phyloP scores from a whole-genome alignment of 1,284 basidiomycete genomes.

The Trametes polyzona region DNA sequence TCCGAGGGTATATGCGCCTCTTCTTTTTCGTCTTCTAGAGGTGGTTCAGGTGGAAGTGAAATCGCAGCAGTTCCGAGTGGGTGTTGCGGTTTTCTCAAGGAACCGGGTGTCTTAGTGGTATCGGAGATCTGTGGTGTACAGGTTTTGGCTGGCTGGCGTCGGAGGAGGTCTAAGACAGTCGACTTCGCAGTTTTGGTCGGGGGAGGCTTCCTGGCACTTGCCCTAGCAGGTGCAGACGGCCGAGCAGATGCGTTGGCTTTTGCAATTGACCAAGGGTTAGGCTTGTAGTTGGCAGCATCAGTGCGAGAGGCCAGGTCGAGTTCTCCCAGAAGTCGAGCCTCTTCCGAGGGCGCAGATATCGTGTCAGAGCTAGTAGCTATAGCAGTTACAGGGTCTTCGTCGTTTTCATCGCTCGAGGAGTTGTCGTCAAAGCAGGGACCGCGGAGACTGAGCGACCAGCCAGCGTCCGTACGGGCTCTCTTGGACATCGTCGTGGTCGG shows the following conservation, averaged over 20 bases:
- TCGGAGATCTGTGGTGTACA: neutral
- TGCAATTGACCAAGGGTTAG: constrained; percentile 78
- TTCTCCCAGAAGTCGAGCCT: constrained; percentile 47
- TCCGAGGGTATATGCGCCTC: constrained; percentile 25
- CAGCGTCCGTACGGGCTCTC: constrained; percentile 1
- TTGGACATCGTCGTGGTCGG: constrained; percentile 4
- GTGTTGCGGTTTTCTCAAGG: no score
- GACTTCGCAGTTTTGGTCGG: constrained; percentile 21
- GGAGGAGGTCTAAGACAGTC: constrained; percentile 32
- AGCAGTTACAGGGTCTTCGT: constrained; percentile 1
- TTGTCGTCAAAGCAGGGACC: constrained; percentile 8
- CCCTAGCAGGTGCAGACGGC: constrained; percentile 7
- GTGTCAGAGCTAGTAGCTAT: neutral
- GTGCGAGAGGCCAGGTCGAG: constrained; percentile 61
- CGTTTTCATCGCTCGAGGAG: constrained; percentile 22
- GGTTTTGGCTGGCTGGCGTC: constrained; percentile 23
- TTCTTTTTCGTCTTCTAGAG: no score
- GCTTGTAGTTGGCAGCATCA: constrained; percentile 63
- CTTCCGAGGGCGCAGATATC: constrained; percentile 25
- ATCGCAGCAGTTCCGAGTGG: no score
- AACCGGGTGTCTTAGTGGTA: neutral
- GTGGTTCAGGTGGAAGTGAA: no score
- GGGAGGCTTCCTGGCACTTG: neutral
- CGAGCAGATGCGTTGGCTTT: constrained; percentile 70
- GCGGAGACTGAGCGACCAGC: constrained; percentile 33